Evolutionary conservation across 176 grass and related monocot genomes (phyloP).

Genomic region (Leersia perrieri): DNA sequence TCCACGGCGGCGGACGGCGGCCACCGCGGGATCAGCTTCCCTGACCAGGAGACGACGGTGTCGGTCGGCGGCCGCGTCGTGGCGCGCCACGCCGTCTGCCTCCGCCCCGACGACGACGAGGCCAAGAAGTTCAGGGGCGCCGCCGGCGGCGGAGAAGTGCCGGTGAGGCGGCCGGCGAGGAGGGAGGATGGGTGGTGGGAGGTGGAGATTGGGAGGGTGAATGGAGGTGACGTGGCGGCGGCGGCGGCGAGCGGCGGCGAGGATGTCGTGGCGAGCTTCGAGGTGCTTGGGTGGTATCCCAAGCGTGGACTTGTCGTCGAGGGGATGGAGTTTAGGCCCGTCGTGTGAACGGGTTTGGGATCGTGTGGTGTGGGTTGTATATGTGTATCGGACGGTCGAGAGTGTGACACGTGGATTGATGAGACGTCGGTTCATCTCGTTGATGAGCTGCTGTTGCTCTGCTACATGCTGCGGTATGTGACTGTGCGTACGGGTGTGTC

Average conservation of each 20-base stretch:
- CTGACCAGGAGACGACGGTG: conserved; percentile 43
- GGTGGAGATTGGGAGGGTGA: conserved; percentile 34
- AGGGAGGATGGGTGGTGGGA: conserved; percentile 40
- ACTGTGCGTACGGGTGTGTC: too few species aligned
- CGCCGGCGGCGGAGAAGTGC: not conserved
- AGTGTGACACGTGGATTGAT: not conserved
- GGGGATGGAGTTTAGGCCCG: conserved; percentile 36
- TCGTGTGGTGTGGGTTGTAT: not conserved
- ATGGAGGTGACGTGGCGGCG: not conserved
- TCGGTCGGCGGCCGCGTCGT: not conserved
- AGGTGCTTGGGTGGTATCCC: conserved; percentile 17
- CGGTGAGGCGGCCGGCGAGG: not conserved
- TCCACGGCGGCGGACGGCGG: not conserved
- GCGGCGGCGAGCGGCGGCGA: not conserved
- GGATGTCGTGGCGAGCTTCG: conserved; percentile 33
- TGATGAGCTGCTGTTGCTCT: too few species aligned
- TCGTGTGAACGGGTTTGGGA: not conserved
- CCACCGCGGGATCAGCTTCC: conserved; percentile 24
- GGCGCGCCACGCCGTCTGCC: conserved; percentile 30
- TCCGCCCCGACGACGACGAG: not conserved
- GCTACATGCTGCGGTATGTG: too few species aligned
- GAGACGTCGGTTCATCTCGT: not conserved
- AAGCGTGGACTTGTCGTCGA: conserved; percentile 31
- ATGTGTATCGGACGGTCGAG: not conserved
- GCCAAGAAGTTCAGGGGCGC: not conserved